Evolutionary conservation across 192 early-diverging fungal species (phyloP).

Genomic region (Spinellus fusiger): DNA sequence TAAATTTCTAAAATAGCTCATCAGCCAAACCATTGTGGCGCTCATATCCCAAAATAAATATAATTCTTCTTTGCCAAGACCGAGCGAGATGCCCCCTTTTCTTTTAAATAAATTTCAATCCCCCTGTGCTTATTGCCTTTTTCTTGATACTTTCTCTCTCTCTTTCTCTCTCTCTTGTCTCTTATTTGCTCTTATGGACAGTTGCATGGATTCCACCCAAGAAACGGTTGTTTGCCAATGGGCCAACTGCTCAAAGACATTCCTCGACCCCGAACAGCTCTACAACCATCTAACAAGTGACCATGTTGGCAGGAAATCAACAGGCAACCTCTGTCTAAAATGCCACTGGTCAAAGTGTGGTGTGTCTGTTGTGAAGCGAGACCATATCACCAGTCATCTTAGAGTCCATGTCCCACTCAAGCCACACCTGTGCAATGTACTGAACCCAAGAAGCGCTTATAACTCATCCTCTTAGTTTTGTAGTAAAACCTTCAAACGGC

Average conservation of each 20-base stretch:
- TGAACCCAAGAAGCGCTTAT: background rate
- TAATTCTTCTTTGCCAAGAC: background rate
- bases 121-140: background rate
- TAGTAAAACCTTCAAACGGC: conserved; percentile 45
- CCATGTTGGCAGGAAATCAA: conserved; percentile 82
- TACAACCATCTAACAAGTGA: conserved; percentile 52
- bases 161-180: too few relatives aligned
- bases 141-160: background rate
- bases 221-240: conserved; percentile 7
- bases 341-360: conserved; percentile 81
- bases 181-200: conserved; percentile 1
- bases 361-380: conserved; percentile 20
- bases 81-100: background rate
- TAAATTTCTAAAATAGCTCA: too few relatives aligned
- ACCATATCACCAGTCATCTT: conserved; percentile 8
- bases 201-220: background rate
- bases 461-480: background rate
- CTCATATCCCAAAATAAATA: conserved; percentile 1
- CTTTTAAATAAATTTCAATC: background rate
- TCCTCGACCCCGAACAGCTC: conserved; percentile 2
- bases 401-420: conserved; percentile 9
- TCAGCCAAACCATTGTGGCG: background rate
- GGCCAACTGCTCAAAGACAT: background rate
- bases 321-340: conserved; percentile 72
- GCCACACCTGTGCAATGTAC: conserved; percentile 6